These are phyloP conservation scores for Chaetomiaceae sp. DNA, from an alignment of 2,329 filamentous ascomycete genomes.

Conservation along the genomic window DNA sequence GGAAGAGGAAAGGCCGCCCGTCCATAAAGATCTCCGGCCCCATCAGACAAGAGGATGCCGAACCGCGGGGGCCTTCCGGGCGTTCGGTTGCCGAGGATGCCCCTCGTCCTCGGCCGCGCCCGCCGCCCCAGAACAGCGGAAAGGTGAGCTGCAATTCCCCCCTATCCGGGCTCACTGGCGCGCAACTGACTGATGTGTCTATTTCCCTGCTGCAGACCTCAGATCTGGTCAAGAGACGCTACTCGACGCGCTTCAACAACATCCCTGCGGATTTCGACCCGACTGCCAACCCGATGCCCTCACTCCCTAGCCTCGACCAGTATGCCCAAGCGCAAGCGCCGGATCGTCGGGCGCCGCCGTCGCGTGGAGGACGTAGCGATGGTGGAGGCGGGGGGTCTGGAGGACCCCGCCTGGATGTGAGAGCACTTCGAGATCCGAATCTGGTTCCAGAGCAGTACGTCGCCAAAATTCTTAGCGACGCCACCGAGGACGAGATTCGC, in stretches of 20 bases:
- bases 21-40: constrained; percentile 59
- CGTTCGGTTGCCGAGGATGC: constrained; percentile 24
- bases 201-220: constrained; percentile 46
- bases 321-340: constrained; percentile 43
- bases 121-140: constrained; percentile 47
- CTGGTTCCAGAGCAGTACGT: constrained; percentile 76
- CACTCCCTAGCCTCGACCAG: constrained; percentile 53
- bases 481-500: constrained; percentile 78
- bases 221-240: constrained; percentile 88
- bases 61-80: constrained; percentile 27
- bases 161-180: not conserved
- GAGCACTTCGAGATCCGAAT: constrained; percentile 71
- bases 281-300: constrained; percentile 66
- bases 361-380: constrained; percentile 40
- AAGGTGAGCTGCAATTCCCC: constrained; percentile 39
- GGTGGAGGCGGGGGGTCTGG: constrained; percentile 28
- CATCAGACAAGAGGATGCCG: constrained; percentile 46
- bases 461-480: constrained; percentile 68
- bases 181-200: constrained; percentile 12
- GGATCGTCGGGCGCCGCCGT: constrained; percentile 44
- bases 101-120: constrained; percentile 37
- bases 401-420: constrained; percentile 62
- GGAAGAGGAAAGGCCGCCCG: constrained; percentile 55
- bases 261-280: constrained; percentile 62
- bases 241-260: constrained; percentile 87